Base-by-base conservation (phyloP, 2,329 filamentous ascomycete species). In the Claviceps arundinis region DNA sequence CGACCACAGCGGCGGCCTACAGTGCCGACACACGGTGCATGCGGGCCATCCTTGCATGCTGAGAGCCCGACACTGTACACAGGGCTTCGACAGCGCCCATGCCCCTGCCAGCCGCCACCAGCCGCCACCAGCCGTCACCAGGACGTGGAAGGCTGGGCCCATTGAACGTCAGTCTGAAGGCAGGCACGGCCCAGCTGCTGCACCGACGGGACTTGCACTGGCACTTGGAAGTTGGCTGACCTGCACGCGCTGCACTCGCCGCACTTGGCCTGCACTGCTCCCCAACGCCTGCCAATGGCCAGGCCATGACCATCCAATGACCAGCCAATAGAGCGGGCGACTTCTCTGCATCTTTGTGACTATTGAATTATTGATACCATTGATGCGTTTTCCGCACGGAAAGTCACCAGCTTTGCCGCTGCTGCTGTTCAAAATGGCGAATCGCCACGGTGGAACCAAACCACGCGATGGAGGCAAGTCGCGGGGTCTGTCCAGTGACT, bases 21-120 rank as follows among this genome's bases (percentile, higher is more conserved):
- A 46, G 53, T 56, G 56, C 45, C 44, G 5, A 5, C 11, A 16
- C 45, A 56, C 55, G 47, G 56, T 57, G 55, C 44, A 19, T 2
- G 3, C 24, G 24, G 11, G 13, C 38, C 30, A 22, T 42, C 34
- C 52, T n/a, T 43, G 41, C 41, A 43, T 43, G 17, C 41, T 43
- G 19, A 19, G 50, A 24, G 30, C 43, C 52, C 50, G 54, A 52
- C 41, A 42, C 52, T 51, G 54, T 50, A 50, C 44, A 51, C 40
- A 51, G 52, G 38, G 42, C 30, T 26, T 43, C 37, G 42, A 48
- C 43, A 22, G 43, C 37, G 26, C 43, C 46, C 17, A 43, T 48
- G 43, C 51, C 24, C 47, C 51, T 48, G 51, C 40, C 44, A 41
- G 43, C 16, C 42, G 42, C 24, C 42, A 43, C 42, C 42, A 43